Conservation (phyloP, 768 basidiomycete genomes). For the Pleurotus ostreatus region DNA sequence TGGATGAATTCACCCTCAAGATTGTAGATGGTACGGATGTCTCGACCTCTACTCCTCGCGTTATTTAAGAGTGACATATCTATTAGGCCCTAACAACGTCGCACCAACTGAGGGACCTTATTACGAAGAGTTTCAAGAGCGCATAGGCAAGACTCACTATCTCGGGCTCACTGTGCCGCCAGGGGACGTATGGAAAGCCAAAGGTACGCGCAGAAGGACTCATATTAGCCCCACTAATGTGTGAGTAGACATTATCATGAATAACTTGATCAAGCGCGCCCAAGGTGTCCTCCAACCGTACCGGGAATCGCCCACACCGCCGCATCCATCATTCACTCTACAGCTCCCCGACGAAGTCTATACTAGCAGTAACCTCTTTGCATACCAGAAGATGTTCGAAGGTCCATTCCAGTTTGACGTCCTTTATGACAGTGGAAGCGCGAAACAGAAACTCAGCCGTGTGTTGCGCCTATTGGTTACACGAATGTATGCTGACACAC, state of each 20-base stretch:
- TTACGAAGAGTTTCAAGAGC: slow-evolving; percentile 51
- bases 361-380: slow-evolving; percentile 75
- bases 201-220: slow-evolving; percentile 41
- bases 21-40: slow-evolving; percentile 63
- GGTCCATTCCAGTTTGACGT: slow-evolving; percentile 89
- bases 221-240: background rate
- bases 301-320: slow-evolving; percentile 43
- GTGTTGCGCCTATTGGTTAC: slow-evolving; percentile 18
- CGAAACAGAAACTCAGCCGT: slow-evolving; percentile 64
- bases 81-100: slow-evolving; percentile 55
- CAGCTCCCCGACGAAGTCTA: slow-evolving; percentile 73
- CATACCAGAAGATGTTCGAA: slow-evolving; percentile 82
- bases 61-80: background rate
- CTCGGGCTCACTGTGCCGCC: slow-evolving; percentile 56
- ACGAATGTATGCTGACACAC: background rate
- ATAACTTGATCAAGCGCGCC: slow-evolving; percentile 56
- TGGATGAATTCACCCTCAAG: slow-evolving; percentile 80
- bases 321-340: slow-evolving; percentile 80
- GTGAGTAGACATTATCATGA: slow-evolving; percentile 55
- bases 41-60: no score
- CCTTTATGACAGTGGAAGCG: slow-evolving; percentile 76
- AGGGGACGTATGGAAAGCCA: slow-evolving; percentile 81
- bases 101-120: slow-evolving; percentile 51
- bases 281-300: slow-evolving; percentile 52
- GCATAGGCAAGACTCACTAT: slow-evolving; percentile 69